Evolutionary conservation across 441 rosid species (phyloP), one percentile per base, ranked within the genome.

Genomic region (Erodium chrysanthum): DNA sequence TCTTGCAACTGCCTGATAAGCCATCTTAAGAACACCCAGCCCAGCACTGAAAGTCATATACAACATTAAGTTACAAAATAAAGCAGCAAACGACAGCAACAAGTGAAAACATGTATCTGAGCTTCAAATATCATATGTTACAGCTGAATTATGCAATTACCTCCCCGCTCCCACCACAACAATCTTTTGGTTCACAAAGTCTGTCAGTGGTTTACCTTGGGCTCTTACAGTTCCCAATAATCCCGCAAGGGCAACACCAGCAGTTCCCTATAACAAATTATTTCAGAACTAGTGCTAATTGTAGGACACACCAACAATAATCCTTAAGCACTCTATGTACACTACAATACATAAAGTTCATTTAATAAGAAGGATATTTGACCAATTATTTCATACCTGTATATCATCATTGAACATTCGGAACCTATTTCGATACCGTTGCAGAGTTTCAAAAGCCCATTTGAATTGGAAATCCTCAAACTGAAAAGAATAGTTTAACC

Each of bases 241-340:
- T 67, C 98, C 97, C n/a, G 98, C 98, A 66, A 94, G 90, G 68
- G 97, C 98, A 77, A 94, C 98, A 80, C 98, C 98, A 78, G 98
- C 98, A 71, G 98, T 94, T 83, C 98, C 97, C 98, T 94, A 65
- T 22, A 62, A 71, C 40, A 71, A 37, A 75, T 15, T 27, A 69
- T 67, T 56, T 61, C 60, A 70, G 76, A 68, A 74, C 61, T 75
- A 76, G 17, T 23, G 15, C 60, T 65, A 64, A 65, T 37, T 61
- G 66, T 67, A 58, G 48, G 63, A 58, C n/a, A 17, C 20, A 20
- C 21, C 17, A 20, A 62, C 11, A 68, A 46, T 50, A 21, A 59
- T 64, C 42, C 56, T 8, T 20, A 52, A 7, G 60, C 68, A 56
- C 65, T 75, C 35, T 59, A 23, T 35, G 71, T 10, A 65, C 59